These are phyloP conservation scores for Ustilago nuda DNA, from an alignment of 1,284 basidiomycete species.

Conservation along the genomic window DNA sequence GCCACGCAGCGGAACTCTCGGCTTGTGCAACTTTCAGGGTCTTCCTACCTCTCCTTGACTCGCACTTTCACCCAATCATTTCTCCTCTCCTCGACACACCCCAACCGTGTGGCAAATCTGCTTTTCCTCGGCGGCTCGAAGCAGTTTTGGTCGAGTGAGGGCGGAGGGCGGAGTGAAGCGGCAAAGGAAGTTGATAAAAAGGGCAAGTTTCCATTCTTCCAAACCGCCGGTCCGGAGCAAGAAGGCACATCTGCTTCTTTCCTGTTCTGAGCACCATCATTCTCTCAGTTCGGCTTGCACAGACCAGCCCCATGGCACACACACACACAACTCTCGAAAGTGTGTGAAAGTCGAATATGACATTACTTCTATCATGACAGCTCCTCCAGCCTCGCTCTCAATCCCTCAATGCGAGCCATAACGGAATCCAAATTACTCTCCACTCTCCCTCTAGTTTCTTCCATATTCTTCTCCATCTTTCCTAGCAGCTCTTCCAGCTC, in stretches of 20 bases:
- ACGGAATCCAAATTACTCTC: constrained; percentile 74
- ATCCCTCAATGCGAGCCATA: constrained; percentile 77
- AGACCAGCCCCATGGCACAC: too few relatives aligned
- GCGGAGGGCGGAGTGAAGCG: not conserved
- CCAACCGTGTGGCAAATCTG: constrained; percentile 1
- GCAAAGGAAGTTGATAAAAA: constrained; percentile 18
- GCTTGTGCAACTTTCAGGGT: constrained; percentile 2
- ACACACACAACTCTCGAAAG: too few relatives aligned
- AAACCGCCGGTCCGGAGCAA: not conserved
- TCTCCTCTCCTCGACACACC: not conserved
- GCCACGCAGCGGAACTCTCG: constrained; percentile 3
- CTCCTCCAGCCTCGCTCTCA: constrained; percentile 77
- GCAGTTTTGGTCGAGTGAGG: constrained; percentile 25
- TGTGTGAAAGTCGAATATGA: too few relatives aligned
- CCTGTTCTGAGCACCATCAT: too few relatives aligned
- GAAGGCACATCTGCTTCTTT: not conserved
- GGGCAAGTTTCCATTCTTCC: not conserved
- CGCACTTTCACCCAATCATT: not conserved
- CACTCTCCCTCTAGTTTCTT: constrained; percentile 74
- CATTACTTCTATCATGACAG: not conserved
- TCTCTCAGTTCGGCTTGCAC: not conserved
- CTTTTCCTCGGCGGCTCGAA: not conserved
- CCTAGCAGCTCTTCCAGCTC: constrained; percentile 79
- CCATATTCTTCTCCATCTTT: constrained; percentile 72
- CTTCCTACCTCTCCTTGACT: not conserved